phyloP scores from a whole-genome alignment of 2,329 filamentous ascomycete genomes.

The Colletotrichum sp. region DNA sequence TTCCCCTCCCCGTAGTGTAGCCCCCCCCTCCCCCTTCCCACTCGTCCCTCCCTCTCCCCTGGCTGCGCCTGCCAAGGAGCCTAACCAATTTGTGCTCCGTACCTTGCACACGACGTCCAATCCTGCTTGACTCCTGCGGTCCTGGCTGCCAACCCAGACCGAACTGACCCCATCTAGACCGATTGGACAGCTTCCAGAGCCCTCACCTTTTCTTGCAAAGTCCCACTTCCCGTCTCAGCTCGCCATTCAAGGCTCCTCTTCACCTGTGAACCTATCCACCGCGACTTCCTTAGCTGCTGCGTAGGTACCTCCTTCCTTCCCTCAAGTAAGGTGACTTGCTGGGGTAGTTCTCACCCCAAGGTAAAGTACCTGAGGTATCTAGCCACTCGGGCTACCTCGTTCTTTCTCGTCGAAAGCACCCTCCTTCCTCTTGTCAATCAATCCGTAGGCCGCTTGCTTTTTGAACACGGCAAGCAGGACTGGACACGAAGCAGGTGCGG shows the following conservation, averaged over 20 bases:
- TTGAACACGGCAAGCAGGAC: neutral
- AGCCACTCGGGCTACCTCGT: neutral
- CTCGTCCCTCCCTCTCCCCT: neutral
- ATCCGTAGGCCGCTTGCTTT: neutral
- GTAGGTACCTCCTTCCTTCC: neutral
- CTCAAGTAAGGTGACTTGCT: neutral
- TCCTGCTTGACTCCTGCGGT: neutral
- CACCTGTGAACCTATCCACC: neutral
- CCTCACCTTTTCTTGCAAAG: neutral
- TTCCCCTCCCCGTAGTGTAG: neutral
- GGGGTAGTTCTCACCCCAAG: neutral
- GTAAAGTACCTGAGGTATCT: neutral
- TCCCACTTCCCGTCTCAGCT: constrained; percentile 17
- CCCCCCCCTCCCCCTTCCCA: neutral
- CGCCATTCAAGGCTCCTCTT: neutral
- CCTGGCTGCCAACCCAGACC: constrained; percentile 2
- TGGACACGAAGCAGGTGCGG: neutral
- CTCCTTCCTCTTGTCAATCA: neutral
- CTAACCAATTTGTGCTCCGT: constrained; percentile 3
- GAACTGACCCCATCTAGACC: neutral
- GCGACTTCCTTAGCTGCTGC: neutral
- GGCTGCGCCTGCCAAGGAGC: neutral
- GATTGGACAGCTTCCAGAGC: neutral
- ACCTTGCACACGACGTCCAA: constrained; percentile 5
- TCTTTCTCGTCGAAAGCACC: neutral